Evolutionary conservation across 2,329 filamentous ascomycete species (phyloP).

Genomic region (Colletotrichum somersetense): DNA sequence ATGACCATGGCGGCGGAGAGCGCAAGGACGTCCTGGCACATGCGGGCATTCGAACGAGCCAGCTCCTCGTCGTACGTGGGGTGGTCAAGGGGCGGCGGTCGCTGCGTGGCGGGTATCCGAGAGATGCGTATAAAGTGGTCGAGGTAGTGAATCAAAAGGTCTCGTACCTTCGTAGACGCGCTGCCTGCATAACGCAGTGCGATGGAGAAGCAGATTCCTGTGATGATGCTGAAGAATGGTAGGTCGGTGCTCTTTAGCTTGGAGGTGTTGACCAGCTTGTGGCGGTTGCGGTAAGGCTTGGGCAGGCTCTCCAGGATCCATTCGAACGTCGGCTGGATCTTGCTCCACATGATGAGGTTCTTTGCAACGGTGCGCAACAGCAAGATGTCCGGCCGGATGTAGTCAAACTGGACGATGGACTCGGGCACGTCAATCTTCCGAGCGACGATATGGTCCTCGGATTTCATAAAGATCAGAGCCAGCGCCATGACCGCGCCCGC

Average conservation of each 20-base stretch:
- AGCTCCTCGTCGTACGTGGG: slow-evolving; percentile 85
- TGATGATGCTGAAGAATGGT: slow-evolving; percentile 91
- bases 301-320: slow-evolving; percentile 87
- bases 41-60: slow-evolving; percentile 83
- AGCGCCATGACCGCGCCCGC: slow-evolving; percentile 94
- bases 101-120: slow-evolving; percentile 60
- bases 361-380: slow-evolving; percentile 89
- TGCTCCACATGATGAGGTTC: slow-evolving; percentile 93
- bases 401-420: slow-evolving; percentile 91
- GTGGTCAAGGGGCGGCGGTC: slow-evolving; percentile 45
- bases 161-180: slow-evolving; percentile 76
- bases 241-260: slow-evolving; percentile 84
- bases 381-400: slow-evolving; percentile 92
- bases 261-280: slow-evolving; percentile 69
- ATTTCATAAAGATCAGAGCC: slow-evolving; percentile 96
- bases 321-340: slow-evolving; percentile 76
- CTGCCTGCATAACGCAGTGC: slow-evolving; percentile 82
- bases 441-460: slow-evolving; percentile 87
- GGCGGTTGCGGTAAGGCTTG: slow-evolving; percentile 71
- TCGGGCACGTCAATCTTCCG: slow-evolving; percentile 94
- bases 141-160: slow-evolving; percentile 85
- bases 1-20: slow-evolving; percentile 89
- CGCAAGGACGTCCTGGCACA: slow-evolving; percentile 90
- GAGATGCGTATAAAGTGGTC: slow-evolving; percentile 88
- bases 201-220: slow-evolving; percentile 87